Evolutionary conservation across 768 basidiomycete species (phyloP), one percentile per base, ranked within the genome.

Genomic region (Mycena haematopus): DNA sequence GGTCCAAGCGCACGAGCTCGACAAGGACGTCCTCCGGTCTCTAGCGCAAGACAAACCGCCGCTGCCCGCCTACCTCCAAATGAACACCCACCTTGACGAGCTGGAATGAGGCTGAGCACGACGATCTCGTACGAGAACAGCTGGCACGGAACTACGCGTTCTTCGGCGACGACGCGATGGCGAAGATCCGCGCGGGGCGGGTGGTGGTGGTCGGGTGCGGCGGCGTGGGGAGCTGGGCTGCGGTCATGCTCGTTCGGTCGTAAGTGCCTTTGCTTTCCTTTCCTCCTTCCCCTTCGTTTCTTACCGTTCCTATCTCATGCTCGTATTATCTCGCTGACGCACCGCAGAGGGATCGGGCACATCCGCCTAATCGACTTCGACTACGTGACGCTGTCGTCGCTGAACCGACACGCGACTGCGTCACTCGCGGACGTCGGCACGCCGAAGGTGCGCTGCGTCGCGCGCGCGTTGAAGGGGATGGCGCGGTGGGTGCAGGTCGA

Each of bases 191-290:
- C 55, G 71, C 80, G 10, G 85, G 87, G 14, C 85, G 81, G 6
- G 95, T 98, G 1, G 95, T 93, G 19, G 79, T 99, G 21, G 89
- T 99, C 3, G 97, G 97, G 7, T 94, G 95, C 67, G 97, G 97
- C 60, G 96, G 97, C 2, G 97, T 99, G 0, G 97, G 97, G 0
- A 95, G 93, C 71, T 96, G 95, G 93, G 92, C 89, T 38, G 95
- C 95, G 17, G 85, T 96, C 33, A 96, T 96, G 96, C 86, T 95
- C 27, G 89, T 87, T 47, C 79, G 95, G 73, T 95, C 94, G 92
- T 95, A 6, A 33, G 36, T 44, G 19, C n/a, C 24, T 38, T n/a
- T n/a, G 10, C n/a, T 42, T n/a, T 42, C 19, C 10, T 42, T n/a
- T 4, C n/a, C 29, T 9, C 29, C 29, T 31, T 31, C 29, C 29